phyloP scores from a whole-genome alignment of 2,329 filamentous ascomycete species.

The Hysterium pulicare region DNA sequence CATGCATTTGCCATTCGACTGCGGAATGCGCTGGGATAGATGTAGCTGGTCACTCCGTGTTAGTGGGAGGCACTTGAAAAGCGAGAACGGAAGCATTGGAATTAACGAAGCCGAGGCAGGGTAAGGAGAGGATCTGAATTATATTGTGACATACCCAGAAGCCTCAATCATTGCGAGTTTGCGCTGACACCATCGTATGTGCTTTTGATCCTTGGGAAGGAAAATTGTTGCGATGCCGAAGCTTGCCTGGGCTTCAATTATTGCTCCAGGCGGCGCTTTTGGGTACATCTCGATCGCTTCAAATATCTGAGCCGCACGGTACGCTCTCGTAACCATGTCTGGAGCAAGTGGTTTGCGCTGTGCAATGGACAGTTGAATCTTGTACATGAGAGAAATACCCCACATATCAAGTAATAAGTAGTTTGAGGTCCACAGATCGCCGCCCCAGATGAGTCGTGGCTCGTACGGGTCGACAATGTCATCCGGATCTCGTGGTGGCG shows the following conservation, averaged over 20 bases:
- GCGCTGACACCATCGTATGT: conserved; percentile 74
- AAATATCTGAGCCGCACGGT: conserved; percentile 72
- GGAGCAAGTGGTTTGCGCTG: conserved; percentile 49
- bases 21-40: conserved; percentile 73
- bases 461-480: conserved; percentile 74
- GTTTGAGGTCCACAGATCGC: conserved; percentile 70
- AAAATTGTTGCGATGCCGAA: conserved; percentile 75
- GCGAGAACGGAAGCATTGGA: not conserved
- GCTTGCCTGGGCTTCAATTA: conserved; percentile 71
- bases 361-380: conserved; percentile 64
- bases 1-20: conserved; percentile 73
- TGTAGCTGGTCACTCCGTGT: conserved; percentile 62
- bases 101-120: too few relatives aligned
- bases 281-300: conserved; percentile 75
- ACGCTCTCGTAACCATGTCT: conserved; percentile 61
- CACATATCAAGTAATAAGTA: conserved; percentile 73
- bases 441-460: conserved; percentile 63
- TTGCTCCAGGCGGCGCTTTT: conserved; percentile 63
- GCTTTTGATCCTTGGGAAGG: conserved; percentile 68
- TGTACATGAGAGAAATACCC: conserved; percentile 75
- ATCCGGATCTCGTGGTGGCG: conserved; percentile 52
- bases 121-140: too few relatives aligned
- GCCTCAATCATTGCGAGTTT: conserved; percentile 77
- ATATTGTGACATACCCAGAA: conserved; percentile 61
- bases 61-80: too few relatives aligned